These are phyloP conservation scores for Striga hermonthica DNA, from an alignment of 305 asterid species.

Conservation along the genomic window DNA sequence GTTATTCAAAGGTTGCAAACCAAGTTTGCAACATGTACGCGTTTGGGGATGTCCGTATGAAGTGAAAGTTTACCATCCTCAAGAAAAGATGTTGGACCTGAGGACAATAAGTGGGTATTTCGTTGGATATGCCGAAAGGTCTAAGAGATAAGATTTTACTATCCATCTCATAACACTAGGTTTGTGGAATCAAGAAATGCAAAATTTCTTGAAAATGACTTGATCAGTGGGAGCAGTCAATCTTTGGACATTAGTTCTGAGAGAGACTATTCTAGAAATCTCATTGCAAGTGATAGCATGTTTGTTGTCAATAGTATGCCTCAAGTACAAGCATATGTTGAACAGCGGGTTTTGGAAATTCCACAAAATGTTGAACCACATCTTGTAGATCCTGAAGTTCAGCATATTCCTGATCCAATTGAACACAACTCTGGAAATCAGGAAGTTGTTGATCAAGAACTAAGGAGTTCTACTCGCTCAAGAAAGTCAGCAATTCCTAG, in stretches of 20 bases:
- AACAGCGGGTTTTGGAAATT: background rate
- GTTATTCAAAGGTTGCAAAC: slow-evolving; percentile 1
- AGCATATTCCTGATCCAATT: background rate
- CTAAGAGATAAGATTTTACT: background rate
- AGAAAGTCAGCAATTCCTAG: background rate
- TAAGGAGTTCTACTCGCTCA: background rate
- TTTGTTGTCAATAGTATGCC: background rate
- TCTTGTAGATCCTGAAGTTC: background rate
- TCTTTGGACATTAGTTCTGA: background rate
- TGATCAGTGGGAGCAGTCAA: background rate
- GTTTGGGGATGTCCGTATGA: background rate
- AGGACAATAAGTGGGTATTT: background rate
- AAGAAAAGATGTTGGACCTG: background rate
- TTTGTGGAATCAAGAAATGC: background rate
- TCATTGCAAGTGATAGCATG: background rate
- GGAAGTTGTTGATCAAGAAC: background rate
- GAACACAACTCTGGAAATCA: background rate
- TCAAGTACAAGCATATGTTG: background rate
- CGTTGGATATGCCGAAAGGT: background rate
- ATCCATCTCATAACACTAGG: background rate
- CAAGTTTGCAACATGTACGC: background rate
- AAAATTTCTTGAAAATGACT: slow-evolving; percentile 2
- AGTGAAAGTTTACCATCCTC: background rate
- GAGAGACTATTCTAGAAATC: background rate
- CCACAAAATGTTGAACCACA: background rate